These are phyloP conservation scores for Candida corydali DNA, from an alignment of 805 yeast species.

Conservation along the genomic window DNA sequence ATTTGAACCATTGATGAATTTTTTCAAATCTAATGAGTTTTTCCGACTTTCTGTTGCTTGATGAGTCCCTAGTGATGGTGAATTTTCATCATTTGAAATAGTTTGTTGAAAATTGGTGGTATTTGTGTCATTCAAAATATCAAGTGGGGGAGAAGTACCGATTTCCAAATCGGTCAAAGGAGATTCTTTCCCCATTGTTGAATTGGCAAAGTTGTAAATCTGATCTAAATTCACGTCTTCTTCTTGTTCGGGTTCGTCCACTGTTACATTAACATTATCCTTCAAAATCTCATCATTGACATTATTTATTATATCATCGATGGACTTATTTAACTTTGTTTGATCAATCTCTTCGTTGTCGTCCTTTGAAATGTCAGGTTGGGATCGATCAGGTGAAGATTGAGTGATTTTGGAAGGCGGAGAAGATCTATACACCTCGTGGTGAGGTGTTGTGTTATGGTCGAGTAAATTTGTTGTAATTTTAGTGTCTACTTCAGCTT, in stretches of 20 bases:
- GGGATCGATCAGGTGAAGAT: not conserved
- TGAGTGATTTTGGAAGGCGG: too few relatives aligned
- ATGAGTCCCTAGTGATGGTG: not conserved
- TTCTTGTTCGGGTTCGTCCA: not conserved
- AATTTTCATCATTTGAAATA: too few relatives aligned
- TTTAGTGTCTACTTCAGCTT: conserved; percentile 1
- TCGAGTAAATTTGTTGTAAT: not conserved
- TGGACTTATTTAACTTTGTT: too few relatives aligned
- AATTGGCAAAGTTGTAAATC: conserved; percentile 6
- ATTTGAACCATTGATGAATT: not conserved
- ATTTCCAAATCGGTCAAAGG: conserved; percentile 33
- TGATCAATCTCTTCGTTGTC: too few relatives aligned
- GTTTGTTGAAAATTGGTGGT: not conserved
- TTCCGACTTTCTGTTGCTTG: conserved; percentile 1
- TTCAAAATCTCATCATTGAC: not conserved
- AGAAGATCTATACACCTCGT: too few relatives aligned
- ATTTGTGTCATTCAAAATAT: conserved; percentile 15
- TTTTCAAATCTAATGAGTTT: not conserved
- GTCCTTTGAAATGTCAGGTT: not conserved
- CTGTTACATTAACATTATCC: not conserved
- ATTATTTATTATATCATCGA: not conserved
- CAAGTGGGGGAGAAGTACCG: conserved; percentile 38
- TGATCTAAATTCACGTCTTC: not conserved
- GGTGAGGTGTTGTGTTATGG: too few relatives aligned
- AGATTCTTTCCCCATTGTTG: conserved; percentile 24